These are phyloP conservation scores for Zanthoxylum bungeanum DNA, from an alignment of 345 rosid species.

Conservation along the genomic window DNA sequence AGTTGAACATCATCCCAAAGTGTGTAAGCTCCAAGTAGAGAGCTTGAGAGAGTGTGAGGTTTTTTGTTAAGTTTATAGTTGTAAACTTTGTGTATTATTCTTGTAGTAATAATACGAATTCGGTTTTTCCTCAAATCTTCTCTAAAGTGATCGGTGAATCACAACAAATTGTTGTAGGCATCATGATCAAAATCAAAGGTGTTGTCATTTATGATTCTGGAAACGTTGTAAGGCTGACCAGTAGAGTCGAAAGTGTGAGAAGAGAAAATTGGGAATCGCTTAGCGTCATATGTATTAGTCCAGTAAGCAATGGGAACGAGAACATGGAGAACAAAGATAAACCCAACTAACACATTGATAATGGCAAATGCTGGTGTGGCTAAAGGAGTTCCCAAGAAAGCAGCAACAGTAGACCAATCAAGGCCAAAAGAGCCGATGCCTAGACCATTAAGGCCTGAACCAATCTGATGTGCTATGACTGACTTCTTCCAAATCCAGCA, in stretches of 20 bases:
- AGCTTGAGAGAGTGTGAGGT: too few relatives aligned
- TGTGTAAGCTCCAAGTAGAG: too few relatives aligned
- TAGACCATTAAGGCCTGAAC: constrained; percentile 38
- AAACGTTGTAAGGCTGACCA: constrained; percentile 52
- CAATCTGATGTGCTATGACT: constrained; percentile 32
- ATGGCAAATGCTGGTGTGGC: constrained; percentile 37
- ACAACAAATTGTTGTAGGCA: constrained; percentile 38
- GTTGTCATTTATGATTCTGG: constrained; percentile 43
- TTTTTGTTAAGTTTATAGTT: too few relatives aligned
- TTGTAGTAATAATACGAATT: too few relatives aligned
- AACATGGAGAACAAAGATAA: constrained; percentile 49
- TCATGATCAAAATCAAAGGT: constrained; percentile 39
- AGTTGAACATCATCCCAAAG: too few relatives aligned
- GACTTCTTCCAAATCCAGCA: constrained; percentile 37
- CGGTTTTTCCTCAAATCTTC: too few relatives aligned
- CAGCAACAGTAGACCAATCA: constrained; percentile 41
- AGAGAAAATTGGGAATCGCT: constrained; percentile 54
- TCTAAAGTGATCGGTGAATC: too few relatives aligned
- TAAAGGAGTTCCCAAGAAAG: constrained; percentile 41
- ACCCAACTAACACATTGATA: constrained; percentile 45
- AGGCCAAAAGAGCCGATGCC: constrained; percentile 47
- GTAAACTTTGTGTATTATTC: too few relatives aligned
- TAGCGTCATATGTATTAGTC: constrained; percentile 43
- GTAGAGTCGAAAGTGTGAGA: constrained; percentile 40
- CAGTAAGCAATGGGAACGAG: constrained; percentile 56